Percentiles rank a stretch among this genome's conserved stretches.
Conservation (phyloP, 2,329 filamentous ascomycete species). For the Cercospora sesami region DNA sequence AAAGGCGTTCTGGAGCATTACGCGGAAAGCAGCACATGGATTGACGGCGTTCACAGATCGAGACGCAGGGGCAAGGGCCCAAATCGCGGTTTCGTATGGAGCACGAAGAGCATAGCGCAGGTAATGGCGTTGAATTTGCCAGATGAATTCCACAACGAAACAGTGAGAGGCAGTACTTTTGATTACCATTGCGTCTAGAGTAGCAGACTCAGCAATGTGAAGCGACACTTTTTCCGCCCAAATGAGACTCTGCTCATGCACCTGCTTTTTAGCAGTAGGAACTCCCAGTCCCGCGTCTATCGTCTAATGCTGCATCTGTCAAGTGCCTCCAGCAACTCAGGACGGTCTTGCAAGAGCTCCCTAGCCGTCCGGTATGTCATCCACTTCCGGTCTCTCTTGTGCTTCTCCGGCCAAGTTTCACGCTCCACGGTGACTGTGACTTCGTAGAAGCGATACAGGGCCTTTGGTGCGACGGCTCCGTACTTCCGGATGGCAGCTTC, state of each 20-base stretch:
- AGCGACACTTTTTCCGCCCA: conserved; percentile 29
- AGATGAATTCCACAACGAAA: not conserved
- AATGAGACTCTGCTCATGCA: not conserved
- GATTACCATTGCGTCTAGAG: not conserved
- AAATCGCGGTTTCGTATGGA: not conserved
- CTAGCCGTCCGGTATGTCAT: conserved; percentile 82
- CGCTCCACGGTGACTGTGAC: conserved; percentile 85
- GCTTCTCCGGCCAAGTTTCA: conserved; percentile 85
- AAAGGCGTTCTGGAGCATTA: conserved; percentile 1
- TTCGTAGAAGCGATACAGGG: conserved; percentile 79
- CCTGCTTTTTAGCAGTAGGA: not conserved
- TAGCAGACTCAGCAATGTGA: not conserved
- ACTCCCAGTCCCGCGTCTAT: conserved; percentile 14
- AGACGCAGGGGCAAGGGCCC: not conserved
- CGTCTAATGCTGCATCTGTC: conserved; percentile 61
- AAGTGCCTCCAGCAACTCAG: conserved; percentile 85
- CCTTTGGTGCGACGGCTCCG: conserved; percentile 63
- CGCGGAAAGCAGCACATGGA: not conserved
- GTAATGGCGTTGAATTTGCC: not conserved
- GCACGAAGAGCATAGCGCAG: not conserved
- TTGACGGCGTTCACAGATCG: not conserved
- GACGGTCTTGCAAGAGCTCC: conserved; percentile 71
- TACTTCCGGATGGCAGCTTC: conserved; percentile 39
- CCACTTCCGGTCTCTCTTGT: conserved; percentile 90
- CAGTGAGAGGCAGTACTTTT: not conserved